Evolutionary conservation across 768 basidiomycete species (phyloP).

Genomic region (Clitopilus hobsonii): DNA sequence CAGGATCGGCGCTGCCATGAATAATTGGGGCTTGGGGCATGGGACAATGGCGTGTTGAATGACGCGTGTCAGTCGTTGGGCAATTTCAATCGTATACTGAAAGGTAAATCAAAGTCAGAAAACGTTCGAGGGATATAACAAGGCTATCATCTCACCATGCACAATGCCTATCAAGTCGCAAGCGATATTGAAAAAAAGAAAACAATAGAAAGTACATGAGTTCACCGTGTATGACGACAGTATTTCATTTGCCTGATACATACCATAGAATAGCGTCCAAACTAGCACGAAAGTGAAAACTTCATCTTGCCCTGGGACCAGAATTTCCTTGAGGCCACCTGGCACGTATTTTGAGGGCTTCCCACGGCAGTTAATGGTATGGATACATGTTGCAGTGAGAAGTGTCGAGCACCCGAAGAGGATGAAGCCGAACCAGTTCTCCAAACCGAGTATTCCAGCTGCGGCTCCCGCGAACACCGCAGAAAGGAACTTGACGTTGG

Average conservation of each 20-base stretch:
- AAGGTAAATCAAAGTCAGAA: slow-evolving; percentile 9
- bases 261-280: slow-evolving; percentile 93
- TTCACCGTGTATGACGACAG: neutral
- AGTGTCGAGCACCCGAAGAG: slow-evolving; percentile 69
- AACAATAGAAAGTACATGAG: neutral
- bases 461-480: slow-evolving; percentile 84
- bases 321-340: slow-evolving; percentile 61
- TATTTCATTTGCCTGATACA: slow-evolving; percentile 18
- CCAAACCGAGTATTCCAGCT: slow-evolving; percentile 85
- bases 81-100: slow-evolving; percentile 18
- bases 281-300: slow-evolving; percentile 86
- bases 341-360: slow-evolving; percentile 57
- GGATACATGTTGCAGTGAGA: slow-evolving; percentile 61
- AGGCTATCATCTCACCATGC: slow-evolving; percentile 34
- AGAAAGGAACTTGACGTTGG: slow-evolving; percentile 74
- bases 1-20: neutral
- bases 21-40: no score
- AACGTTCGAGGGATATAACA: neutral
- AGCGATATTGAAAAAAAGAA: no score
- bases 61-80: neutral
- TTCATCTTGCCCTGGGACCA: slow-evolving; percentile 88
- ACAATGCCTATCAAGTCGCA: slow-evolving; percentile 33
- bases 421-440: slow-evolving; percentile 79
- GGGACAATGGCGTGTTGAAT: neutral
- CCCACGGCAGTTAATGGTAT: slow-evolving; percentile 66